phyloP scores from a whole-genome alignment of 1,284 basidiomycete genomes.

The Amylostereum areolatum region DNA sequence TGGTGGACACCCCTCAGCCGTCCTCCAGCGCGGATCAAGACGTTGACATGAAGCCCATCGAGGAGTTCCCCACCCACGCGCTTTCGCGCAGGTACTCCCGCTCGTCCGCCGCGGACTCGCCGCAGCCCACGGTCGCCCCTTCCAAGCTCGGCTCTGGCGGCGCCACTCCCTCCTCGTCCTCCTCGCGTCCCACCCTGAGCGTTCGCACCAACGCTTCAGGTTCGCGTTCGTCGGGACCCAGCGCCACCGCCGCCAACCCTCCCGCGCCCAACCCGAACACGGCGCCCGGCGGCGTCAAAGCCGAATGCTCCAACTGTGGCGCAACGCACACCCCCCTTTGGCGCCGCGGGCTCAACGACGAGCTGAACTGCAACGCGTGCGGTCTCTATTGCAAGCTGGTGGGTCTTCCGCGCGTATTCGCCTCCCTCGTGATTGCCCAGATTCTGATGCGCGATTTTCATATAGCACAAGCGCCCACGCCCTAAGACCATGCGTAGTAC shows the following conservation, averaged over 20 bases:
- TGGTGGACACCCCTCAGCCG: conserved; percentile 12
- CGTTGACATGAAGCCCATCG: conserved; percentile 24
- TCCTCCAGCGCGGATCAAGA: conserved; percentile 22
- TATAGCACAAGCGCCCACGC: conserved; percentile 72
- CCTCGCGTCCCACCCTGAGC: conserved; percentile 49
- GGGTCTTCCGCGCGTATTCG: conserved; percentile 21
- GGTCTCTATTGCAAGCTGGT: conserved; percentile 77
- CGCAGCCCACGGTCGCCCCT: conserved; percentile 26
- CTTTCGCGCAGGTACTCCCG: conserved; percentile 25
- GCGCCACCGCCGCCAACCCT: conserved; percentile 54
- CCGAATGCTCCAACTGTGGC: conserved; percentile 78
- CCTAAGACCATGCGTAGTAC: conserved; percentile 78
- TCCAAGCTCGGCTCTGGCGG: conserved; percentile 38
- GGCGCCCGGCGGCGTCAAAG: conserved; percentile 73
- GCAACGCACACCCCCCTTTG: conserved; percentile 80
- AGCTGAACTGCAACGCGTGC: conserved; percentile 80
- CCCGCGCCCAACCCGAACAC: conserved; percentile 35
- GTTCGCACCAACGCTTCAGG: conserved; percentile 38
- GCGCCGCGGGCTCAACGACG: conserved; percentile 76
- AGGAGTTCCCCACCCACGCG: conserved; percentile 12
- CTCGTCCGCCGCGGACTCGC: conserved; percentile 15
- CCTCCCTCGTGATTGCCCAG: conserved; percentile 12
- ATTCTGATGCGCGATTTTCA: conserved; percentile 2
- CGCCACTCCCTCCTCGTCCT: conserved; percentile 39
- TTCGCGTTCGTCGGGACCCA: conserved; percentile 49